A percentile compares a stretch with the other conserved stretches of the same genome.
These are phyloP conservation scores for Nitzschia sp. DNA, from an alignment of 108 stramenopile genomes.

Conservation along the genomic window DNA sequence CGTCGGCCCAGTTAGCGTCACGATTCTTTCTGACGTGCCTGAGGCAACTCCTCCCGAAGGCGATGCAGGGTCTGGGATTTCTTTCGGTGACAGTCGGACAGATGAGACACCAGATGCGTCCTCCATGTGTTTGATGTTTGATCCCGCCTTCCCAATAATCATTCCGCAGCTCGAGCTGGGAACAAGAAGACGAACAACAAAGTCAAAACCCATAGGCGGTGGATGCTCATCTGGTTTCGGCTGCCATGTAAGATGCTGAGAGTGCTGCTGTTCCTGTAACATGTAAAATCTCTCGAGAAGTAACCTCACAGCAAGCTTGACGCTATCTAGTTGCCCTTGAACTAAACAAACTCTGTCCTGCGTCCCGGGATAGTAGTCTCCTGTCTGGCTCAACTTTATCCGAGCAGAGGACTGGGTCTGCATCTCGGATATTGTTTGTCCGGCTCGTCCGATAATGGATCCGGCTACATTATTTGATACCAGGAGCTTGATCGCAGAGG, in stretches of 20 bases:
- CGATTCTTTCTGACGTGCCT: conserved; percentile 61
- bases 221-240: conserved; percentile 11
- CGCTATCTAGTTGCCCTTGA: conserved; percentile 63
- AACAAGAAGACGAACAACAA: conserved; percentile 73
- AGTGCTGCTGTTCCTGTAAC: conserved; percentile 54
- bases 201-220: conserved; percentile 32
- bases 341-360: conserved; percentile 79
- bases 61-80: conserved; percentile 21
- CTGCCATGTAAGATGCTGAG: conserved; percentile 45
- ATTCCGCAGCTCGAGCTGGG: conserved; percentile 78
- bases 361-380: conserved; percentile 79
- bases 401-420: conserved; percentile 66
- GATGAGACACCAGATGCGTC: conserved; percentile 65
- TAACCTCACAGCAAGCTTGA: conserved; percentile 57
- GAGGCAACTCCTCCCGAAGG: conserved; percentile 14
- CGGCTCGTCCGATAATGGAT: conserved; percentile 79
- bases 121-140: conserved; percentile 76
- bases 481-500: conserved; percentile 67
- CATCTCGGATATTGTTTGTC: conserved; percentile 74
- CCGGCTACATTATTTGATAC: conserved; percentile 82
- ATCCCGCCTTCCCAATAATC: conserved; percentile 79
- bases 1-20: conserved; percentile 69
- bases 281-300: conserved; percentile 59
- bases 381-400: conserved; percentile 80
- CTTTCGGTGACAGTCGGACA: conserved; percentile 74